phyloP scores from a whole-genome alignment of 805 yeast genomes.

The Metschnikowia similis region DNA sequence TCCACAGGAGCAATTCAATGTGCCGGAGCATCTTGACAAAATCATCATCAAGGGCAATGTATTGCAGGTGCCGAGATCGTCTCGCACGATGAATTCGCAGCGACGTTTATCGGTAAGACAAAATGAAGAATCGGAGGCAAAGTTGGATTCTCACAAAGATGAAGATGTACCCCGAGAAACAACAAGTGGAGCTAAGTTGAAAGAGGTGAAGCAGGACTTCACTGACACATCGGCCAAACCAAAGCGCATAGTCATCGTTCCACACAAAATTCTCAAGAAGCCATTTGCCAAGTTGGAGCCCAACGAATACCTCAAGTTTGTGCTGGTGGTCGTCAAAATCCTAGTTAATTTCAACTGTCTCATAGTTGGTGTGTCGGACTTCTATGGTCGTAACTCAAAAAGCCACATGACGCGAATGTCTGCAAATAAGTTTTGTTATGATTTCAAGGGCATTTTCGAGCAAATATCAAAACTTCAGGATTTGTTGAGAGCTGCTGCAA shows the following conservation, averaged over 20 bases:
- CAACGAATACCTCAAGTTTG: conserved; percentile 34
- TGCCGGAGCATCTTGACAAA: conserved; percentile 7
- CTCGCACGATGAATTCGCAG: conserved; percentile 15
- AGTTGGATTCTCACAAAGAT: neutral
- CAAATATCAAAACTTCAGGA: conserved; percentile 1
- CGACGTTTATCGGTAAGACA: conserved; percentile 6
- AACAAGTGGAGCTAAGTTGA: neutral
- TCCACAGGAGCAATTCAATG: neutral
- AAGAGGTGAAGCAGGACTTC: neutral
- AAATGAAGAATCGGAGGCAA: neutral
- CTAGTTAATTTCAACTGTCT: conserved; percentile 32
- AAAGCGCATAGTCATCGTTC: conserved; percentile 29
- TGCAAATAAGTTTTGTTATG: conserved; percentile 7
- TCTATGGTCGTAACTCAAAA: neutral
- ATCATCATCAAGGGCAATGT: conserved; percentile 13
- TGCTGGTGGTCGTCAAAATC: conserved; percentile 35
- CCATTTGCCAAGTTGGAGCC: conserved; percentile 36
- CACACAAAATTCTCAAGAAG: conserved; percentile 39
- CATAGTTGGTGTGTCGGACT: neutral
- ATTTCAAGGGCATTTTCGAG: conserved; percentile 20
- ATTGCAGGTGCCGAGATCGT: conserved; percentile 15
- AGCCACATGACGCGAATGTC: neutral
- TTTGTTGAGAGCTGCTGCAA: neutral
- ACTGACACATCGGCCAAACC: conserved; percentile 13
- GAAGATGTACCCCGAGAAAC: neutral